These are phyloP conservation scores for Medicago truncatula DNA, from an alignment of 306 rosid species.

Conservation along the genomic window MtrunA17r5.0-ANR NC_053044.1:48205001-48205500, in stretches of 20 bases:
- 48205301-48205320: no score
- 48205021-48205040: background rate
- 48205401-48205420: background rate
- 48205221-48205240: slow-evolving; percentile 34
- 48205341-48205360: no score
- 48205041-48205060: background rate
- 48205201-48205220: slow-evolving; percentile 17
- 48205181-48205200: slow-evolving; percentile 7
- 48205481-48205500: background rate
- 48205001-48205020: background rate
- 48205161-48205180: background rate
- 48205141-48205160: background rate
- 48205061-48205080: no score
- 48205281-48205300: no score
- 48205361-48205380: no score
- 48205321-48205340: no score
- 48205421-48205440: slow-evolving; percentile 20
- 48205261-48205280: no score
- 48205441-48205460: slow-evolving; percentile 24
- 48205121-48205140: background rate
- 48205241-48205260: slow-evolving; percentile 21
- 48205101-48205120: no score
- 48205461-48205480: slow-evolving; percentile 8
- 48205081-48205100: background rate
- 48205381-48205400: slow-evolving; percentile 14